A percentile compares a stretch with the other conserved stretches of the same genome.
Evolutionary conservation across 495 filamentous ascomycete genomes (phyloP).

Genomic region (Aspergillus carlsbadensis): DNA sequence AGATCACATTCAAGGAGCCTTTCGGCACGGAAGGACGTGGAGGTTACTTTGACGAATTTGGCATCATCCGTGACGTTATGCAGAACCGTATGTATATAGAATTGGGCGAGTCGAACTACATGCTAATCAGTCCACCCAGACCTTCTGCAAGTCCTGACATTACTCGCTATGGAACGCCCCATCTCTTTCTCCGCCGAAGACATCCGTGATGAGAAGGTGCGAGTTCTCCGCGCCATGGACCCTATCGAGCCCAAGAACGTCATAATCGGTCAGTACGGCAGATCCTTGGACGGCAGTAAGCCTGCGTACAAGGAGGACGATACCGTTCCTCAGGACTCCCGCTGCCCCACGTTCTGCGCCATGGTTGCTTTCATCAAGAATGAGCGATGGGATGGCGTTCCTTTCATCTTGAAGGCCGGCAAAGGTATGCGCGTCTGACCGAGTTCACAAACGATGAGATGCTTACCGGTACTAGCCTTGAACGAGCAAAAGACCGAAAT

Average conservation of each 20-base stretch:
- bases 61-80: conserved; percentile 99
- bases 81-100: conserved; percentile 65
- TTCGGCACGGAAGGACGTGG: conserved; percentile 99
- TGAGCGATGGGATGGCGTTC: conserved; percentile 98
- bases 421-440: conserved; percentile 59
- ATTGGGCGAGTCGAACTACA: neutral
- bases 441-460: neutral
- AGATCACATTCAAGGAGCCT: conserved; percentile 99
- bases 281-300: conserved; percentile 94
- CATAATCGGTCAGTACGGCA: conserved; percentile 98
- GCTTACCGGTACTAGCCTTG: conserved; percentile 54
- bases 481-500: conserved; percentile 99
- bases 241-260: conserved; percentile 99
- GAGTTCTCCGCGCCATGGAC: conserved; percentile 89
- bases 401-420: conserved; percentile 98
- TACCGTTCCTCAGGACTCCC: conserved; percentile 93
- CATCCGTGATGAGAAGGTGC: conserved; percentile 95
- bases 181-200: conserved; percentile 98
- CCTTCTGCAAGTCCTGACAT: conserved; percentile 90
- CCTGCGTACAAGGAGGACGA: conserved; percentile 98
- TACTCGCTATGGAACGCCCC: conserved; percentile 97
- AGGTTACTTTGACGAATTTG: conserved; percentile 99
- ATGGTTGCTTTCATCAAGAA: conserved; percentile 99
- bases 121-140: conserved; percentile 47
- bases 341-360: conserved; percentile 97